These are phyloP conservation scores for Umbelopsis sp. DNA, from an alignment of 192 early-diverging fungal species.

Conservation along the genomic window DNA sequence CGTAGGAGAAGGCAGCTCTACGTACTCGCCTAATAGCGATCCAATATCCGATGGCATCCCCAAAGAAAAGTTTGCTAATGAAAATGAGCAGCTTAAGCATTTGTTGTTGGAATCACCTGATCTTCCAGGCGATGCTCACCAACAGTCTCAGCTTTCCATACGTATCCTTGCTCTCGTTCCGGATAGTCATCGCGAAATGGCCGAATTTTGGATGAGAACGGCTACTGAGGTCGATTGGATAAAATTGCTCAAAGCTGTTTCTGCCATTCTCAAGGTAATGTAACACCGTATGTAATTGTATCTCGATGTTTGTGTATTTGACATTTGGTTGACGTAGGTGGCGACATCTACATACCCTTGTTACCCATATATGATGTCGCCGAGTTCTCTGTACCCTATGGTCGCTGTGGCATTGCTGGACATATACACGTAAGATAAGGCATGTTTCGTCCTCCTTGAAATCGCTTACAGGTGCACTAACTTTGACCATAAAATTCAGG, in stretches of 20 bases:
- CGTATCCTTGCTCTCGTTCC: background rate
- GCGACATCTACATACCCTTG: constrained; percentile 38
- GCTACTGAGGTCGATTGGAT: background rate
- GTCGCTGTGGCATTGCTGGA: constrained; percentile 42
- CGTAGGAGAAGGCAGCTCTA: background rate
- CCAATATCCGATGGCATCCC: background rate
- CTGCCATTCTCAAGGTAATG: constrained; percentile 16
- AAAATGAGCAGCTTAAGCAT: background rate
- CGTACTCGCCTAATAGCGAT: background rate
- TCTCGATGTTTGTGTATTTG: too few species aligned
- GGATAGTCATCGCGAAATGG: background rate
- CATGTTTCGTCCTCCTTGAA: background rate
- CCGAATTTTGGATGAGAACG: background rate
- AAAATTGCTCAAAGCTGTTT: background rate
- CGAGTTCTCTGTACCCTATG: constrained; percentile 34
- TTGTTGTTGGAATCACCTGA: background rate
- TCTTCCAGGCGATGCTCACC: background rate
- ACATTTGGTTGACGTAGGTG: constrained; percentile 25
- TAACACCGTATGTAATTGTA: too few species aligned
- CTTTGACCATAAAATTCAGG: background rate
- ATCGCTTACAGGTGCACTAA: background rate
- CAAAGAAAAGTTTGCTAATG: background rate
- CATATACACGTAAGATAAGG: constrained; percentile 33
- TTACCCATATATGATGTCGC: constrained; percentile 34
- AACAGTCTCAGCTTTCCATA: background rate